Evolutionary conservation across 1,284 basidiomycete genomes (phyloP).

Genomic region (Trichosporon ovoides): DNA sequence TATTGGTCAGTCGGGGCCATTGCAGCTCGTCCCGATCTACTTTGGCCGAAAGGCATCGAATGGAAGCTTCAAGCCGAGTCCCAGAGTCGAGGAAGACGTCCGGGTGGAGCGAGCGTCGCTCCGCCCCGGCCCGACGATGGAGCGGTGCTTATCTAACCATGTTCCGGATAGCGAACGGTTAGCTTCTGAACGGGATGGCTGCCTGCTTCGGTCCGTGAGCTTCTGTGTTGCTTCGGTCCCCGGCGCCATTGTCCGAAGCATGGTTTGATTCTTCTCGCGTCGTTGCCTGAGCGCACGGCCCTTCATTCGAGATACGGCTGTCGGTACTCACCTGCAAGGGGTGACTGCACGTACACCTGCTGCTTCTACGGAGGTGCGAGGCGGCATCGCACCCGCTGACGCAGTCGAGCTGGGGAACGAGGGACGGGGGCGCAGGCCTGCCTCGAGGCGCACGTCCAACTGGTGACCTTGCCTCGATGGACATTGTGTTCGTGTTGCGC

Average conservation of each 20-base stretch:
- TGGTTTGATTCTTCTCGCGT: not conserved
- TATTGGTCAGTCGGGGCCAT: not conserved
- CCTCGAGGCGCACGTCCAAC: constrained; percentile 4
- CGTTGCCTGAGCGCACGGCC: not conserved
- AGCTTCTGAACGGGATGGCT: no score
- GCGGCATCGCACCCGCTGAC: no score
- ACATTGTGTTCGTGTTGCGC: not conserved
- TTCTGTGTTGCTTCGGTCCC: not conserved
- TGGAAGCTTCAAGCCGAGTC: no score
- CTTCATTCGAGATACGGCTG: not conserved
- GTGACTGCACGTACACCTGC: not conserved
- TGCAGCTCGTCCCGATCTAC: not conserved
- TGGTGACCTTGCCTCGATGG: not conserved
- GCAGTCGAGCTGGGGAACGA: not conserved
- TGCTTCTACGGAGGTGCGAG: no score
- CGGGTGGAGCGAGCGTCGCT: no score
- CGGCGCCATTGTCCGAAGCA: not conserved
- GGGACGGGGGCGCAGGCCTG: not conserved
- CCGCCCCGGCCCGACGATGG: no score
- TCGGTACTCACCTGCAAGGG: not conserved
- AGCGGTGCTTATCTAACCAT: no score
- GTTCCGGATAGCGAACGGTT: no score
- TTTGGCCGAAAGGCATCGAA: not conserved
- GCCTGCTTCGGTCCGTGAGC: no score
- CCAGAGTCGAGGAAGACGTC: no score